These are phyloP conservation scores for Ehretia macrophylla DNA, from an alignment of 257 asterid genomes.

Conservation along the genomic window DNA sequence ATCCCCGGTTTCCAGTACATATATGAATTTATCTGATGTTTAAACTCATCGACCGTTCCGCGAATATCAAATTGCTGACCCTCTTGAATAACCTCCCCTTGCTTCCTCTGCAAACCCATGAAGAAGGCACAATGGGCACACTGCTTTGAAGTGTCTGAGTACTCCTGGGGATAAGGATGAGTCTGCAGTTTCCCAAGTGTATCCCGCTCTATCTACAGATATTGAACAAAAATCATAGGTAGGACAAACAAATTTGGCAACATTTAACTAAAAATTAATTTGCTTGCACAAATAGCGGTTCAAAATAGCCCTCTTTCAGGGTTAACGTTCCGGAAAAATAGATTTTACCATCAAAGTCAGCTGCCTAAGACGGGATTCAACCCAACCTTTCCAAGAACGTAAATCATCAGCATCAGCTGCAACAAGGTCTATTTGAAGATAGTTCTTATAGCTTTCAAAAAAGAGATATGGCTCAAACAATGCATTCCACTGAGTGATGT, in stretches of 20 bases:
- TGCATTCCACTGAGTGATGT: slow-evolving; percentile 62
- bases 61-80: slow-evolving; percentile 96
- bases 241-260: slow-evolving; percentile 5
- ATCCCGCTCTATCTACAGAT: slow-evolving; percentile 90
- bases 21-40: slow-evolving; percentile 70
- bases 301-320: slow-evolving; percentile 4
- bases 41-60: slow-evolving; percentile 85
- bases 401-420: slow-evolving; percentile 85
- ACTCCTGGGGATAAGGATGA: slow-evolving; percentile 87
- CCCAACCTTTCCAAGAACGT: slow-evolving; percentile 99
- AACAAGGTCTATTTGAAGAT: slow-evolving; percentile 76
- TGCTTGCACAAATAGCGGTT: not conserved
- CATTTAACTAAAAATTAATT: not conserved
- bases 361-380: slow-evolving; percentile 91
- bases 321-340: slow-evolving; percentile 15
- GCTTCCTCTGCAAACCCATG: slow-evolving; percentile 89
- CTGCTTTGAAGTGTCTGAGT: slow-evolving; percentile 57
- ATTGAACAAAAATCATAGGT: slow-evolving; percentile 18
- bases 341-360: slow-evolving; percentile 79
- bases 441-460: slow-evolving; percentile 86
- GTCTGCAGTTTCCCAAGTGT: slow-evolving; percentile 81
- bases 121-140: slow-evolving; percentile 76
- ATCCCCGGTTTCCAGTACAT: slow-evolving; percentile 87
- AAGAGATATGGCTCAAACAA: slow-evolving; percentile 80
- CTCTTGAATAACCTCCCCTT: slow-evolving; percentile 77